Evolutionary conservation across 352 stramenopile species (phyloP).

Genomic region (Globisporangium spinosum): DNA sequence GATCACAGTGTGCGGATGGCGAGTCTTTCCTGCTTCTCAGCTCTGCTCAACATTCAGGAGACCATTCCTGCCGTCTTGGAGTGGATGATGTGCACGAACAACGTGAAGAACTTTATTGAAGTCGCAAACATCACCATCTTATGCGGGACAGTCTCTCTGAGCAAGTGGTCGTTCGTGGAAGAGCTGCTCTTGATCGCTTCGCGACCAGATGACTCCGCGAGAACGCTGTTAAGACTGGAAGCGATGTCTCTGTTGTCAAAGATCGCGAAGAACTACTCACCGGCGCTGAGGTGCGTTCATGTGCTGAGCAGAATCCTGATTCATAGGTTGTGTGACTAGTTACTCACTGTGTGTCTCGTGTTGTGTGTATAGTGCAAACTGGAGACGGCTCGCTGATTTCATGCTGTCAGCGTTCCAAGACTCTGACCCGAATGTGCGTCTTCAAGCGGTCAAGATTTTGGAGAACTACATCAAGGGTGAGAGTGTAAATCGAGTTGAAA

Average conservation of each 20-base stretch:
- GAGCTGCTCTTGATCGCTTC: conserved; percentile 71
- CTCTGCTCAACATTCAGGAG: conserved; percentile 70
- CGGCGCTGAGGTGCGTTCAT: conserved; percentile 40
- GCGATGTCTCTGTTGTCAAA: conserved; percentile 84
- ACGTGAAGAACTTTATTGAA: conserved; percentile 38
- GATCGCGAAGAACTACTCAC: conserved; percentile 79
- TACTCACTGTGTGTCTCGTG: background rate
- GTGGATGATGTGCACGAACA: conserved; percentile 65
- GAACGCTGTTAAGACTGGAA: conserved; percentile 60
- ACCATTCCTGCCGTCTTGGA: conserved; percentile 55
- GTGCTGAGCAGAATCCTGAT: background rate
- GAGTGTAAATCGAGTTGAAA: conserved; percentile 21
- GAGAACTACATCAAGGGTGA: conserved; percentile 87
- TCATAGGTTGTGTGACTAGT: too few species aligned
- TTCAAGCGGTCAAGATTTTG: conserved; percentile 86
- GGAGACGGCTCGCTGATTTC: conserved; percentile 65
- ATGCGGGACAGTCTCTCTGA: conserved; percentile 53
- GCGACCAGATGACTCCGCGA: conserved; percentile 47
- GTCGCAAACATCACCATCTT: conserved; percentile 62
- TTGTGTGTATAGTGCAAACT: conserved; percentile 34
- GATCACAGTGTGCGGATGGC: conserved; percentile 79
- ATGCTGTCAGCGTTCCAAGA: conserved; percentile 83
- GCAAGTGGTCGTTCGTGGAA: conserved; percentile 67
- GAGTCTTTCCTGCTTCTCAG: conserved; percentile 75
- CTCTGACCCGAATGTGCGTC: conserved; percentile 76